Percentiles rank a stretch among this genome's conserved stretches.
These are phyloP conservation scores for Candida mesenterica DNA, from an alignment of 1,139 yeast species.

Conservation along the genomic window DNA sequence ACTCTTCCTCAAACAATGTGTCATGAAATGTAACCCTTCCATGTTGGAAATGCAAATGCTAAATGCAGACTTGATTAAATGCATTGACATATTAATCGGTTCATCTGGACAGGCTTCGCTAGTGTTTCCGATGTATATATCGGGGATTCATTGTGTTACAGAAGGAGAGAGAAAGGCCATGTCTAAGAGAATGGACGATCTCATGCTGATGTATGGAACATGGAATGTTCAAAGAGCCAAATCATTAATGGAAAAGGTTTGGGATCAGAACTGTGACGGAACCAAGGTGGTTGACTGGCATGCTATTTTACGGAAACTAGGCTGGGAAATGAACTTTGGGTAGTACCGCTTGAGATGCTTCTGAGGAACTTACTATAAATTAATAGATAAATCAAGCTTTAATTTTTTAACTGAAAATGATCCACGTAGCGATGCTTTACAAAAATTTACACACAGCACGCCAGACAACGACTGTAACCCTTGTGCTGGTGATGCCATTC, in stretches of 20 bases:
- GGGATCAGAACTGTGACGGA: slow-evolving; percentile 41
- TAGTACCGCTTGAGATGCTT: slow-evolving; percentile 5
- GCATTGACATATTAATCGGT: slow-evolving; percentile 62
- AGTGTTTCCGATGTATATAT: slow-evolving; percentile 74
- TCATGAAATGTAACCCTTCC: slow-evolving; percentile 58
- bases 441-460: no score
- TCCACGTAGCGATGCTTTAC: no score
- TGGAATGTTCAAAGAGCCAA: slow-evolving; percentile 64
- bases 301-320: slow-evolving; percentile 58
- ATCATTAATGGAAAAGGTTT: slow-evolving; percentile 54
- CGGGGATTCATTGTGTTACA: slow-evolving; percentile 66
- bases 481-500: no score
- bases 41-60: slow-evolving; percentile 64
- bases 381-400: slow-evolving; percentile 7
- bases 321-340: slow-evolving; percentile 82
- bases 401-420: no score
- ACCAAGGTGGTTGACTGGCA: slow-evolving; percentile 60
- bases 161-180: slow-evolving; percentile 50
- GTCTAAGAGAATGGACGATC: slow-evolving; percentile 51
- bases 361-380: background rate
- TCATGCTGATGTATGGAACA: slow-evolving; percentile 62
- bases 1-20: slow-evolving; percentile 64
- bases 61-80: slow-evolving; percentile 51
- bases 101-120: slow-evolving; percentile 69
- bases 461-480: no score